Base-by-base conservation (phyloP, 805 yeast species). In the Naumovozyma castellii region DNA sequence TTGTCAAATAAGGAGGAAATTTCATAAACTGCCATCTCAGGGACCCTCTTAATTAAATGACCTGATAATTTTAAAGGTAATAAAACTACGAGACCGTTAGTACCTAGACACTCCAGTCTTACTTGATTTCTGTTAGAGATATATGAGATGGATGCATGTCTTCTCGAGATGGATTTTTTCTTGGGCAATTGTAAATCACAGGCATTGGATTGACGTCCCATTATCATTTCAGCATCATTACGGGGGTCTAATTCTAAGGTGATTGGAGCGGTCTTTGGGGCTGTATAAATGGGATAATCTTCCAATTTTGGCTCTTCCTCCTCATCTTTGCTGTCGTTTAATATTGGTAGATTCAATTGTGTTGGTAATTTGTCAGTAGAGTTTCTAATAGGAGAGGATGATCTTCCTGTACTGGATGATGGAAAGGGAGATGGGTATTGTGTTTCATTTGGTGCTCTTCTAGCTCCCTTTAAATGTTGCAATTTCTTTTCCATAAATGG, bases 361-460 rank as follows among this genome's bases (percentile, higher is more conserved):
- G n/a, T n/a, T n/a, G n/a, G n/a, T n/a, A n/a, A n/a, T n/a, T n/a
- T n/a, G n/a, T n/a, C n/a, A n/a, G n/a, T n/a, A n/a, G n/a, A n/a
- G n/a, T n/a, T n/a, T n/a, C n/a, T n/a, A n/a, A n/a, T n/a, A n/a
- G 64, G 68, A 2, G 71, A 64, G 1, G 69, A 64, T 5, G 30
- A 19, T 9, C 28, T 18, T 15, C 75, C 76, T 5, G 65, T 50
- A 5, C 75, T 69, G 1, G 79, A 73, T 1, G 86, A 79, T 0
- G 90, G 87, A 47, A 77, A 73, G 15, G 90, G 90, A 1, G 87
- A 80, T 10, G 85, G 84, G 49, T 77, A 78, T 9, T 65, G 32
- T 13, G 25, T 39, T 13, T 14, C 38, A 25, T 30, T 25, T 12
- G 3, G 3, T 14, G 9, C 18, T 5, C 17, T 15, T 13, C 28